Conservation (phyloP, 2,329 filamentous ascomycete species). For the Pseudogymnoascus sp. region DNA sequence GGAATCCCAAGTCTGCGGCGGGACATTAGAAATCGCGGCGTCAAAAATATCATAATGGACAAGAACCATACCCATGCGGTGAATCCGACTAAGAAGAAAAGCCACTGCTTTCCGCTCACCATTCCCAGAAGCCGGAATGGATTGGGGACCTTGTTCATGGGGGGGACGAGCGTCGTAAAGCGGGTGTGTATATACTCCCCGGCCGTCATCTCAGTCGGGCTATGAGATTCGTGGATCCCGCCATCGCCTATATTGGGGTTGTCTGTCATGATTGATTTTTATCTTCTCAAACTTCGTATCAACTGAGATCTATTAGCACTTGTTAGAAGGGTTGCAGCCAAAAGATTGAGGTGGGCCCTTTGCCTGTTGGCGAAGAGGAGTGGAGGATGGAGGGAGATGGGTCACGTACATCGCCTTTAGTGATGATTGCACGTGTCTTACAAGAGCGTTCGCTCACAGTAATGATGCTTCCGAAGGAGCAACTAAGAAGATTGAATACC, state of each 20-base stretch:
- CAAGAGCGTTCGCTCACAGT: background rate
- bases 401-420: background rate
- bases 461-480: background rate
- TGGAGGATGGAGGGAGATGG: background rate
- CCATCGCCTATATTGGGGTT: background rate
- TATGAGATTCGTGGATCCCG: constrained; percentile 21
- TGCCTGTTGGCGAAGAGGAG: background rate
- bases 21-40: background rate
- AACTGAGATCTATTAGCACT: background rate
- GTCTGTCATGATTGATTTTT: background rate
- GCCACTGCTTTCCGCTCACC: constrained; percentile 61
- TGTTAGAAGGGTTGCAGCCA: background rate
- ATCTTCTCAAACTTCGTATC: background rate
- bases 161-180: constrained; percentile 50
- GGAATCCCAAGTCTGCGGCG: constrained; percentile 48
- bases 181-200: constrained; percentile 39
- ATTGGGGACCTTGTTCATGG: constrained; percentile 58
- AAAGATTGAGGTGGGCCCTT: background rate
- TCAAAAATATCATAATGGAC: background rate
- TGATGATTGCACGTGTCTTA: background rate
- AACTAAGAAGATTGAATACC: background rate
- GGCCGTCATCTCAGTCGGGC: constrained; percentile 21
- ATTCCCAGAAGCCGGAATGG: constrained; percentile 62
- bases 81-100: constrained; percentile 72
- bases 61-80: constrained; percentile 50